Evolutionary conservation across 331 rosid species (phyloP), one percentile per base, ranked within the genome.

Genomic region (Acacia concinna): DNA sequence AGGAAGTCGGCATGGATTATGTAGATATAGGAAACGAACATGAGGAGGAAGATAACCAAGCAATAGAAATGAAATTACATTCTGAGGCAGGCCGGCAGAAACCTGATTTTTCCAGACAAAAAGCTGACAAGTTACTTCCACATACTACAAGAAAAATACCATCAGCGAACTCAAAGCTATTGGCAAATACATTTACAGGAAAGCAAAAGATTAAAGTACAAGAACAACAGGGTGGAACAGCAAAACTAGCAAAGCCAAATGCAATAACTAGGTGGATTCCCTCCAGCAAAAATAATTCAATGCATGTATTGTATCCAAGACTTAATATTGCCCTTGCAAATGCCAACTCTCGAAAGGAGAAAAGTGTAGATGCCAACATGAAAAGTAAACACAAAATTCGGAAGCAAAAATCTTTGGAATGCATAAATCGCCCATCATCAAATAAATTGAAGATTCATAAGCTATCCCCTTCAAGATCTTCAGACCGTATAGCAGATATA

Each of bases 241-340:
- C 66, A 83, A 92, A 90, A 79, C 71, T 71, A 70, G 88, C 90
- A 51, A 95, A 85, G 82, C 85, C 90, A 75, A 83, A 82, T 86
- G 88, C 88, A 30, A 38, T 86, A 71, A 77, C 94, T 70, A 86
- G 87, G 89, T 91, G 92, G 97, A 85, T 86, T 78, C 90, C 98
- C 64, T 67, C 93, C 59, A 91, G 86, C 82, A 88, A 90, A 84
- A 95, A 83, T 69, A 87, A 87, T 81, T 88, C 97, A 75, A 82
- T 84, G 91, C 94, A 87, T 35, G 89, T 89, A 49, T 84, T 78
- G 18, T 87, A 92, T 87, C 97, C 89, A 66, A 88, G 90, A 78
- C 81, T 84, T 63, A 86, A 80, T 56, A 70, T 79, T 51, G 78
- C 85, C 74, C 74, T 82, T 74, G 57, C 75, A 47, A 60, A 79